Conservation (phyloP, 2,329 filamentous ascomycete genomes). For the Cladosporium sp. region DNA sequence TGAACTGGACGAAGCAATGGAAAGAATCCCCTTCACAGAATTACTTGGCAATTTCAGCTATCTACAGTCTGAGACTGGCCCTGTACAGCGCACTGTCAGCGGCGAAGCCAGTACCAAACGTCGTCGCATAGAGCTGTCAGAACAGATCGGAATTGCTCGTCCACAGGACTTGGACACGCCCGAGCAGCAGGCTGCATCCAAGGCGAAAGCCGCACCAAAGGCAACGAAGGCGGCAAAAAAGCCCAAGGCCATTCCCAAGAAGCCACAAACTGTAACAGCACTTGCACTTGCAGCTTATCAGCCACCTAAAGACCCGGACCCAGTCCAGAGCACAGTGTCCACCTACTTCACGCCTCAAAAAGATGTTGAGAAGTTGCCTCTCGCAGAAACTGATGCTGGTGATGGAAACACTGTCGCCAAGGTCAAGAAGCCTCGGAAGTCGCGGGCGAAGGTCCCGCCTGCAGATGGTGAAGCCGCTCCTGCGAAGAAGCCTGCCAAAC, state of each 20-base stretch:
- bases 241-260: conserved; percentile 64
- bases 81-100: neutral
- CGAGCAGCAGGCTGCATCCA: neutral
- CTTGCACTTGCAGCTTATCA: conserved; percentile 72
- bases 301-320: conserved; percentile 36
- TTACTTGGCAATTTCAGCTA: conserved; percentile 11
- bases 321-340: conserved; percentile 39
- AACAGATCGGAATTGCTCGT: neutral
- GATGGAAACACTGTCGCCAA: conserved; percentile 12
- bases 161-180: neutral
- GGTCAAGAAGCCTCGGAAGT: conserved; percentile 31
- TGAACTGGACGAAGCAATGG: neutral
- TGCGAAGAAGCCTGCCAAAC: conserved; percentile 37
- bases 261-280: conserved; percentile 74
- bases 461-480: conserved; percentile 6
- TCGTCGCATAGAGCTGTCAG: conserved; percentile 22
- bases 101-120: conserved; percentile 22
- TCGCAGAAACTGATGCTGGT: neutral
- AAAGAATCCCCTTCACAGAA: neutral
- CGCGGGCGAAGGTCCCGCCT: conserved; percentile 25
- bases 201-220: conserved; percentile 22
- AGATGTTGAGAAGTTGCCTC: conserved; percentile 8
- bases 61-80: neutral
- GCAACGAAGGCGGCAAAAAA: conserved; percentile 39
- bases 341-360: conserved; percentile 45